phyloP scores from a whole-genome alignment of 352 stramenopile species.

The Phytophthora niederhauseri region DNA sequence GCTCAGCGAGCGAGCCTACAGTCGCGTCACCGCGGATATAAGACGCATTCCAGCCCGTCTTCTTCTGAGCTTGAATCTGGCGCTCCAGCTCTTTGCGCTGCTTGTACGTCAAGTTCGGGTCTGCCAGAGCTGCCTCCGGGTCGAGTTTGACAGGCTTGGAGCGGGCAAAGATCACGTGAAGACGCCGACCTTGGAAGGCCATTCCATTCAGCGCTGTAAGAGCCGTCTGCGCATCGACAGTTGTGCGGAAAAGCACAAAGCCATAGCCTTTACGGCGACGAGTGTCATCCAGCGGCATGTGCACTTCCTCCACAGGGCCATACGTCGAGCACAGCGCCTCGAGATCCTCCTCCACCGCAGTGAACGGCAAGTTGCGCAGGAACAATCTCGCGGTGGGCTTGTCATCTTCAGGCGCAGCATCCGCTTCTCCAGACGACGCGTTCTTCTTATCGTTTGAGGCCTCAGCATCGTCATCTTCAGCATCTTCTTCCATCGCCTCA shows the following conservation, averaged over 20 bases:
- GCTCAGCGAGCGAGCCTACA: constrained; percentile 77
- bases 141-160: constrained; percentile 70
- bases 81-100: constrained; percentile 92
- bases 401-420: constrained; percentile 27
- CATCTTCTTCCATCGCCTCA: constrained; percentile 40
- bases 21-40: constrained; percentile 84
- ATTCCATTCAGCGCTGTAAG: constrained; percentile 92
- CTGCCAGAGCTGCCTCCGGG: constrained; percentile 56
- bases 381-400: constrained; percentile 93
- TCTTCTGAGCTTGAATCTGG: constrained; percentile 75
- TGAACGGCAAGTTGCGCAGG: constrained; percentile 97
- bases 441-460: constrained; percentile 8
- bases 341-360: constrained; percentile 96
- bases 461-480: constrained; percentile 31
- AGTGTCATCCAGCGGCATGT: constrained; percentile 97
- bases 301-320: constrained; percentile 92
- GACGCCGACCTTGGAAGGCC: constrained; percentile 96
- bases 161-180: constrained; percentile 95
- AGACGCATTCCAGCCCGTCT: constrained; percentile 96
- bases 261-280: constrained; percentile 97
- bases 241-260: constrained; percentile 96
- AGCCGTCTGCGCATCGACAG: constrained; percentile 89
- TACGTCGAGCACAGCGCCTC: constrained; percentile 90
- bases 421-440: constrained; percentile 13
- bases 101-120: constrained; percentile 87